Base-by-base conservation (phyloP, 192 early-diverging fungal genomes). In the Gryganskiella cystojenkinii region DNA sequence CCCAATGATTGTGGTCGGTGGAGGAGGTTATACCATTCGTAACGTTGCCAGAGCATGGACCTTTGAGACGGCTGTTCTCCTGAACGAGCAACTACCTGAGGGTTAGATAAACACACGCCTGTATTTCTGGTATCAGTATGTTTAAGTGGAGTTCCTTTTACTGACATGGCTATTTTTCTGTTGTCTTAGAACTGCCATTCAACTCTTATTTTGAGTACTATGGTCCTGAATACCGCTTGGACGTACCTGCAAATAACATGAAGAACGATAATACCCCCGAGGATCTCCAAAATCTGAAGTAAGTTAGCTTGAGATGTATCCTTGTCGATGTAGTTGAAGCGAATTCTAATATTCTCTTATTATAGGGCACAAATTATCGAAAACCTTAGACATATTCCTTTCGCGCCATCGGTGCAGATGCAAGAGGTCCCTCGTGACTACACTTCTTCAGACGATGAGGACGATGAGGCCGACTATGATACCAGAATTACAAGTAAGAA, bases 1-100 rank as follows among this genome's bases (percentile, higher is more conserved):
- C 20, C 98, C 98, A 6, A 87, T 96, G 61, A 65, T 99, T 64
- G 88, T 98, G 24, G 84, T 99, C 25, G 98, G 98, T 46, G 98
- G 98, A 7, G 98, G 98, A 44, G 98, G 98, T 13, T 99, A 99
- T 67, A 99, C 96, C 0, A 95, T 98, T 67, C 87, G 95, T n/a
- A 99, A 99, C 69, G 98, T 99, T 2, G 91, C 95, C 11, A 81
- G 97, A 33, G 93, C 95, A 27, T 99, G 98, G 98, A 92, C 95
- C 0, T 96, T 95, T 80, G 96, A 98, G 76, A 99, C 97, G 7
- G 92, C 92, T 8, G 85, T 96, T 8, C 88, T 95, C 3, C 87
- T 96, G 14, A 93, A 90, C 19, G 80, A 93, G 71, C 84, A 88
- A 13, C 68, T 96, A 22, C 81, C 85, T n/a, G 86, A 90, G 67